Base-by-base conservation (phyloP, 192 early-diverging fungal genomes). In the Linnemannia schmuckeri region DNA sequence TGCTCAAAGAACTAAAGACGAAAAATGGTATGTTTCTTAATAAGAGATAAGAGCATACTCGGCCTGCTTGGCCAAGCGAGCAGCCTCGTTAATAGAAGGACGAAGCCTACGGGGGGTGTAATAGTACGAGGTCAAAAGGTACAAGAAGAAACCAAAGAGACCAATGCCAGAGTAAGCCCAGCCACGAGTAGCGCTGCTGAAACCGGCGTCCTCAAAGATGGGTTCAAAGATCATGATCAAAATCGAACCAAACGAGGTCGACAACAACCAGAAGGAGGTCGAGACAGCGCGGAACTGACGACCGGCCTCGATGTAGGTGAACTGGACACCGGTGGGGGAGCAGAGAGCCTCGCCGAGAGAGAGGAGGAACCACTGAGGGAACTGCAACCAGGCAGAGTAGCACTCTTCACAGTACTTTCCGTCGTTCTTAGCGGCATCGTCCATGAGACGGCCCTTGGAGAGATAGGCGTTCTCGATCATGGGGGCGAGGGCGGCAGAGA, bases 221-320 rank as follows among this genome's bases (percentile, higher is more conserved):
- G 84, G 84, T 40, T 86, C 84, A 8, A 86, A 69, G 84, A 86
- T 81, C 40, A 86, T 66, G 40, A 86, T 86, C 70, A 76, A 46
- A 9, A 86, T 86, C 18, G 84, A 86, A 37, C 92, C 93, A 42
- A 93, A 74, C 24, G 87, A 86, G 44, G 83, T 80, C 27, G 80
- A 80, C 46, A 93, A 70, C 75, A 95, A 75, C 93, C 93, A 95
- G 74, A 95, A 78, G 42, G 92, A 90, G 7, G 89, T 81, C 27
- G 89, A 91, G 30, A 88, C 88, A 33, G 93, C 89, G 75, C 93
- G 92, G 76, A 89, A 93, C 54, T 90, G 88, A 74, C 89, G 91
- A 82, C 94, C 94, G 70, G 94, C 90, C 78, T 95, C 90, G 40
- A 87, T 90, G 89, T 95, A 95, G 40, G 89, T 89, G 77, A 95